Conservation (phyloP, 306 rosid genomes). For the Castanea mollissima region DNA sequence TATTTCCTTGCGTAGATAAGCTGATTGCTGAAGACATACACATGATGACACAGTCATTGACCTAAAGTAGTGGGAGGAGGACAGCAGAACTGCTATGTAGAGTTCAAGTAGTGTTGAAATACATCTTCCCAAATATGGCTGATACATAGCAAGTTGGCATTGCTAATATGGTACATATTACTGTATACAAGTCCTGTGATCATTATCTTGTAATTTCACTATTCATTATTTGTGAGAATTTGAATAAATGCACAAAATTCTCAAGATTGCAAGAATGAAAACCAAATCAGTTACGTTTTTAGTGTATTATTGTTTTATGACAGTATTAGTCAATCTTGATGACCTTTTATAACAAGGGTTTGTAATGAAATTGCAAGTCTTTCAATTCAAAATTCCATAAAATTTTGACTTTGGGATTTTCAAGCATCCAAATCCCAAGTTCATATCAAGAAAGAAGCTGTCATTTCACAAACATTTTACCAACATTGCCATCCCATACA, state of each 20-base stretch:
- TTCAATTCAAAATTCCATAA: too few relatives aligned
- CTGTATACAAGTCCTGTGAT: not conserved
- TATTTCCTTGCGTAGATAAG: not conserved
- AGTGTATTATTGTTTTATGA: not conserved
- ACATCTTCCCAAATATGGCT: not conserved
- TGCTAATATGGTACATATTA: not conserved
- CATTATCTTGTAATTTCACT: not conserved
- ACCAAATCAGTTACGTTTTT: not conserved
- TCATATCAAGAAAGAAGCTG: too few relatives aligned
- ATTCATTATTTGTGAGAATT: not conserved
- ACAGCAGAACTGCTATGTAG: not conserved
- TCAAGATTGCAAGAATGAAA: not conserved
- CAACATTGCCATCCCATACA: too few relatives aligned
- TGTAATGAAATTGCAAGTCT: too few relatives aligned
- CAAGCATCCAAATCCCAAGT: too few relatives aligned
- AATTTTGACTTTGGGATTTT: too few relatives aligned
- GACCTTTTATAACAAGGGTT: not conserved
- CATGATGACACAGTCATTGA: not conserved
- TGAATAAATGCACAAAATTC: not conserved
- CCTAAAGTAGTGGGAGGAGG: not conserved
- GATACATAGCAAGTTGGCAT: not conserved
- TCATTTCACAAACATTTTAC: too few relatives aligned
- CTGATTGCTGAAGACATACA: not conserved
- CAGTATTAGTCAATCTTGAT: not conserved
- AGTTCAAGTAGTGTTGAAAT: not conserved